Evolutionary conservation across 78 protist species (phyloP).

Genomic region (Cavenderia fasciculata): DNA sequence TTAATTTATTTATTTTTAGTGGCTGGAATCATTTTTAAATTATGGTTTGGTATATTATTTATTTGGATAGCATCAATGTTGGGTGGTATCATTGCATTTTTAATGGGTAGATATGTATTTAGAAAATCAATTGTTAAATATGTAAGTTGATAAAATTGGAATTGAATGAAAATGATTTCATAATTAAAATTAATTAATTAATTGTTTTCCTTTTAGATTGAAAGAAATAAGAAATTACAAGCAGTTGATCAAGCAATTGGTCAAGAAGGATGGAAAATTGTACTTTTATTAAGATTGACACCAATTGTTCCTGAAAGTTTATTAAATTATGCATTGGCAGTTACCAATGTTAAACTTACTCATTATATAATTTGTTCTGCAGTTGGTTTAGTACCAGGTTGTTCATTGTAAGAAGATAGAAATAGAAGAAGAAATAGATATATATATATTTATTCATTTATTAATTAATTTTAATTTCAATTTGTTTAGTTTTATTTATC

Average conservation of each 20-base stretch:
- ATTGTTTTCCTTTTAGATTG: background rate
- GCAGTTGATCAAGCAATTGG: slow-evolving; percentile 58
- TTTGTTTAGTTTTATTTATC: slow-evolving; percentile 40
- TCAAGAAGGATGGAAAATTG: slow-evolving; percentile 61
- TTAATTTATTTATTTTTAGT: background rate
- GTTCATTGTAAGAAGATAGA: slow-evolving; percentile 25
- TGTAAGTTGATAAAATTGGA: background rate
- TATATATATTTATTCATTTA: too few species aligned
- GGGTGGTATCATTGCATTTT: slow-evolving; percentile 49
- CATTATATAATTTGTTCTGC: slow-evolving; percentile 48
- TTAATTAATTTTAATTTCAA: too few species aligned
- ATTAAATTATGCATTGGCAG: slow-evolving; percentile 61
- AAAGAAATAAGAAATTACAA: slow-evolving; percentile 20
- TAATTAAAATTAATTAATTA: too few species aligned
- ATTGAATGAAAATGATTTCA: background rate
- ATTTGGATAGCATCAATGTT: slow-evolving; percentile 60
- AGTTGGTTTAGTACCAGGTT: slow-evolving; percentile 66
- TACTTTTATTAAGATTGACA: slow-evolving; percentile 43
- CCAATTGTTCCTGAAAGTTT: slow-evolving; percentile 46
- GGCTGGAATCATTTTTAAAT: slow-evolving; percentile 52
- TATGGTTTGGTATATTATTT: slow-evolving; percentile 39
- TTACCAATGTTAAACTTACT: slow-evolving; percentile 18
- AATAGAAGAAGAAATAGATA: too few species aligned
- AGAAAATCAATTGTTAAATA: slow-evolving; percentile 1
- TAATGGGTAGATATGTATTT: slow-evolving; percentile 53